Evolutionary conservation across 345 rosid species (phyloP), one percentile per base, ranked within the genome.

Genomic region (Crucihimalaya himalaica): DNA sequence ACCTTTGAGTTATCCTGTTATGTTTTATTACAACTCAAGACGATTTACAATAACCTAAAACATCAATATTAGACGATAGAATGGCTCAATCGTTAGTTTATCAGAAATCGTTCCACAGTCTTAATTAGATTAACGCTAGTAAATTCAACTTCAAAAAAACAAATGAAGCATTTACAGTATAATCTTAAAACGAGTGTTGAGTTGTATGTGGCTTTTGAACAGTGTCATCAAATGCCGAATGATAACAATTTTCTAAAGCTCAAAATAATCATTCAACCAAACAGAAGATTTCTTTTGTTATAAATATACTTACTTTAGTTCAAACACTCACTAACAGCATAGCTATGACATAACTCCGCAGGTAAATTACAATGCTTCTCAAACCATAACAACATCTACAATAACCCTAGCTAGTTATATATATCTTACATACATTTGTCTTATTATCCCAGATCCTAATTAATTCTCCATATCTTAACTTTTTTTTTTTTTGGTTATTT

Each of bases 401-500:
- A 35, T 13, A 68, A 1, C 68, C 73, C 78, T 74, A 74, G 15
- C 21, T 61, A 61, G 34, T 60, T 39, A 35, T 62, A 58, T n/a
- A 42, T 68, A 67, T 67, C 72, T 74, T 74, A 74, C 78, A 75
- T 59, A 58, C 62, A 66, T 66, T 32, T 29, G 56, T 68, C 73
- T 67, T 75, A 68, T 75, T 60, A 50, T 68, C 43, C 25, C 37
- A 57, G 7, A 57, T 56, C 55, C 73, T 66, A 67, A 23, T 42
- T 1, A 68, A 37, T 57, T 27, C 14, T 37, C 18, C 28, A 58
- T 29, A 40, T 27, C 68, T 37, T 14, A 48, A 32, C 48, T 18
- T 16, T 34, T 16, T 32, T 18, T 16, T 57, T 16, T 43, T 28
- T 15, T 28, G 11, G 45, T 68, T 68, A 14, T 31, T 51, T 37